Base-by-base conservation (phyloP, 2,329 filamentous ascomycete genomes). In the Fusarium circinatum region DNA sequence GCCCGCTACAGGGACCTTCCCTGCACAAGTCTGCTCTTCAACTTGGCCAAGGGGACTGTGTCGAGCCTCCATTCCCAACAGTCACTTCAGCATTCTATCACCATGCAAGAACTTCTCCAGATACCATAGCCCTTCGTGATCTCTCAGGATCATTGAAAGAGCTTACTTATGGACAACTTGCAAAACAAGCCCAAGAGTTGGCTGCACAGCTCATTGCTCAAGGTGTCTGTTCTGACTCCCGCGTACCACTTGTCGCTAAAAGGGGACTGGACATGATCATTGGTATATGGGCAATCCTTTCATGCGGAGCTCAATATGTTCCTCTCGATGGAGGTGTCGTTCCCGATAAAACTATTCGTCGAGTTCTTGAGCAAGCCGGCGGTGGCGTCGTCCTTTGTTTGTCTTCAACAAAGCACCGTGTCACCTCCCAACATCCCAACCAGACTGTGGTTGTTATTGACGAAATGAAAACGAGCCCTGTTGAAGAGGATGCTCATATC, bases 241-340 rank as follows among this genome's bases (percentile, higher is more conserved):
- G 86, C 42, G 83, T 90, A 11, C 87, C 86, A n/a, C 82, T 90
- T 32, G 84, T 90, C n/a, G 85, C 86, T 64, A 86, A 86, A 66
- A 84, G 89, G 20, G 86, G 87, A 44, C 79, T 88, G 54, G 87
- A 89, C 71, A 89, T 90, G 87, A 80, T 90, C 12, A 83, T 89
- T 56, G 88, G 86, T 26, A 89, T 90, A 55, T 82, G 89, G 62
- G 88, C 87, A 5, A 82, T 90, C 24, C 80, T 91, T 39, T 88
- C 88, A 63, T 86, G 86, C 54, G 88, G 89, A 26, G 89, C 86
- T 20, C 88, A 91, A 71, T 91, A 91, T 75, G 84, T 90, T 10
- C 89, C 89, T 7, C 83, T 91, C 5, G 89, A 91, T 68, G 88
- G 88, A 41, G 86, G 86, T 11, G 83, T 88, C 38, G 85, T 87